Conservation (phyloP, 2,329 filamentous ascomycete genomes). For the Chaetomium sp. region DNA sequence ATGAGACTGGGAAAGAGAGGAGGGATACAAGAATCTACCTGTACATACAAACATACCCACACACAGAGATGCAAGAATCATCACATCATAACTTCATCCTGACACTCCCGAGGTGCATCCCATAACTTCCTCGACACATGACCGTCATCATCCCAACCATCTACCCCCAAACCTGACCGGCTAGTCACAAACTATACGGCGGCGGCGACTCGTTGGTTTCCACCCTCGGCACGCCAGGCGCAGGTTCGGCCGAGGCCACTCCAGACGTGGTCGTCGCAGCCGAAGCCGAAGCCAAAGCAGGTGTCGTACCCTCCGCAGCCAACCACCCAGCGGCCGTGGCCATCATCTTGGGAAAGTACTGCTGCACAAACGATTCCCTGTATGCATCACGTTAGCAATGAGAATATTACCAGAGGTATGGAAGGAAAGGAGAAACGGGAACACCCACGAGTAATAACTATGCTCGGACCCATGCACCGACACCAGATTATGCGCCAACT, state of each 20-base stretch:
- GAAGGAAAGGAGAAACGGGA: neutral
- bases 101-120: neutral
- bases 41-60: neutral
- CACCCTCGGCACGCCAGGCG: neutral
- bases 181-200: slow-evolving; percentile 11
- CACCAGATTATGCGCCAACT: slow-evolving; percentile 91
- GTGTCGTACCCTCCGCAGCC: neutral
- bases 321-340: slow-evolving; percentile 40
- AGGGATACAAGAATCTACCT: neutral
- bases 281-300: neutral
- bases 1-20: too few relatives aligned
- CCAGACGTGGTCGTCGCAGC: neutral
- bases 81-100: too few relatives aligned
- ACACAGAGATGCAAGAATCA: neutral
- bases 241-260: too few relatives aligned
- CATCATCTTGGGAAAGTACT: slow-evolving; percentile 69
- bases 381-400: slow-evolving; percentile 17
- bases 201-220: neutral
- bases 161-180: slow-evolving; percentile 7
- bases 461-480: slow-evolving; percentile 69
- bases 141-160: neutral
- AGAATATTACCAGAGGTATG: too few relatives aligned
- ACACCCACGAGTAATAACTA: slow-evolving; percentile 68
- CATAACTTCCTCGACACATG: neutral
- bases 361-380: slow-evolving; percentile 68